Evolutionary conservation across 257 asterid species (phyloP).

Genomic region (Perilla frutescens): DNA sequence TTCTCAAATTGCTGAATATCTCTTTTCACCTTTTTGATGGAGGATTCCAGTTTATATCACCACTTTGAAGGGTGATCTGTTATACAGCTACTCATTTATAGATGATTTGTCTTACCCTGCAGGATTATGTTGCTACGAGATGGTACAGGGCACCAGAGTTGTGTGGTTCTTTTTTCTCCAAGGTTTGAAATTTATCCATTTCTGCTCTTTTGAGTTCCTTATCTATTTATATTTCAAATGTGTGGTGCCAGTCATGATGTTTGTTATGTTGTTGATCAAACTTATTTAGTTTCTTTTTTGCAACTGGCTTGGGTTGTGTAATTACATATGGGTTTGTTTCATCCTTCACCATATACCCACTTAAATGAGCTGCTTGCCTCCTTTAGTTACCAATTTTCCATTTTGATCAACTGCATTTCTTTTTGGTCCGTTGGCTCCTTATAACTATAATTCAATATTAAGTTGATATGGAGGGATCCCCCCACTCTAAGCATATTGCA

Average conservation of each 20-base stretch:
- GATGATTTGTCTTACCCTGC: conserved; percentile 37
- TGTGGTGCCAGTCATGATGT: conserved; percentile 16
- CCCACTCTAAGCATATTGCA: neutral
- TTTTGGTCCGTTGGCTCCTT: conserved; percentile 8
- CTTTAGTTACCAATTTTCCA: neutral
- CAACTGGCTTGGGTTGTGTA: conserved; percentile 17
- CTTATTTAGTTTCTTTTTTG: neutral
- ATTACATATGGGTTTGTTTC: neutral
- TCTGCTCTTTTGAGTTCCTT: conserved; percentile 21
- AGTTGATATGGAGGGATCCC: conserved; percentile 4
- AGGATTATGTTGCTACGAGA: conserved; percentile 99
- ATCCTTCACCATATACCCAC: too few species aligned
- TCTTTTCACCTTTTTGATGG: conserved; percentile 15
- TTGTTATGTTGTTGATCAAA: conserved; percentile 12
- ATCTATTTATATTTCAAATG: neutral
- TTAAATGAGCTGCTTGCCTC: neutral
- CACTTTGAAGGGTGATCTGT: conserved; percentile 21
- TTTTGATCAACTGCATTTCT: neutral
- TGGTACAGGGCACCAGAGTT: conserved; percentile 99
- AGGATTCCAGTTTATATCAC: neutral
- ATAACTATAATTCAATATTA: conserved; percentile 3
- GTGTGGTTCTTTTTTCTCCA: conserved; percentile 96
- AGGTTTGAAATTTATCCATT: conserved; percentile 53
- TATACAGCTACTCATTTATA: conserved; percentile 19
- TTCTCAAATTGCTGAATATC: conserved; percentile 9